Evolutionary conservation across 2,329 filamentous ascomycete genomes (phyloP).

Genomic region (Ophiognomonia clavigignenti-juglandacearum): DNA sequence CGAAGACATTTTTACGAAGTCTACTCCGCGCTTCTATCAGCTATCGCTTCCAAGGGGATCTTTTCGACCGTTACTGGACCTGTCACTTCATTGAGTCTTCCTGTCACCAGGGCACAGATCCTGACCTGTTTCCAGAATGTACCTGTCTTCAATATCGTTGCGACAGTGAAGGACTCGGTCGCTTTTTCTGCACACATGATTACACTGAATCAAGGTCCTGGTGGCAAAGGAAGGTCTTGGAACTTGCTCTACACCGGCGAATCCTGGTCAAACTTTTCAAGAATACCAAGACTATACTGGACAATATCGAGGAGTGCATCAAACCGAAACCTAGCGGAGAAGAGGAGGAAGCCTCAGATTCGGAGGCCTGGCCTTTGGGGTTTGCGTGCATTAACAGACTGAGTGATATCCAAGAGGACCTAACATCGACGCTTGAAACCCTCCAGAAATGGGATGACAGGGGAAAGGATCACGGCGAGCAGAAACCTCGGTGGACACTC

Average conservation of each 20-base stretch:
- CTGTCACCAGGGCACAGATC: not conserved
- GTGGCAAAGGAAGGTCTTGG: slow-evolving; percentile 1
- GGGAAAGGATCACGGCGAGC: not conserved
- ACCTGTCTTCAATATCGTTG: no score
- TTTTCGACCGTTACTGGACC: slow-evolving; percentile 5
- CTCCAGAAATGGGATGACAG: not conserved
- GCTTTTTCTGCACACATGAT: not conserved
- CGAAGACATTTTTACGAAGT: not conserved
- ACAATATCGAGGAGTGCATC: not conserved
- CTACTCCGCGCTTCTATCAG: not conserved
- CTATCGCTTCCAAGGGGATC: not conserved
- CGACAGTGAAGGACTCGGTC: not conserved
- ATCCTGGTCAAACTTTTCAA: not conserved
- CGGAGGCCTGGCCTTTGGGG: not conserved
- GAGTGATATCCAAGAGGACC: not conserved
- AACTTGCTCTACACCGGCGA: not conserved
- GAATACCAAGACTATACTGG: not conserved
- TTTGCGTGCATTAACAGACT: not conserved
- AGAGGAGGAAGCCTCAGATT: not conserved
- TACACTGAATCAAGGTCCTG: no score
- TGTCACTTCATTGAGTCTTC: not conserved
- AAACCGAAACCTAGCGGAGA: not conserved
- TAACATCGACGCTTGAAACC: not conserved
- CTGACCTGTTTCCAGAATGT: not conserved
- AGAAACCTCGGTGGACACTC: slow-evolving; percentile 1